Evolutionary conservation across 352 stramenopile genomes (phyloP).

Genomic region (Thalassiosira pacifica): DNA sequence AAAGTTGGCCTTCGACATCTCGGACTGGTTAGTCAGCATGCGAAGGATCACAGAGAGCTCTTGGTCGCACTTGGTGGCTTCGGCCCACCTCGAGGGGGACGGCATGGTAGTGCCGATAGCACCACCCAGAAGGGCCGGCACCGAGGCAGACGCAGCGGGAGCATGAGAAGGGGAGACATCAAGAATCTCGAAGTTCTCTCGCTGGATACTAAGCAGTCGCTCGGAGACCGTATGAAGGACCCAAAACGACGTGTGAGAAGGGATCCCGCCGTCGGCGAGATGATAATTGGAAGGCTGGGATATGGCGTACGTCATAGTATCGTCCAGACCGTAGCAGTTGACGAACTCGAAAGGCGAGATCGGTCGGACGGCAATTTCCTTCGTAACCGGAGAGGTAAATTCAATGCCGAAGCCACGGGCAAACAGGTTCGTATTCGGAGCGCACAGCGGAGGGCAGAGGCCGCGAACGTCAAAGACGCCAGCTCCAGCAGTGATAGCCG

Average conservation of each 20-base stretch:
- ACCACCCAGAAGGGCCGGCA: slow-evolving; percentile 40
- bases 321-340: background rate
- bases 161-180: background rate
- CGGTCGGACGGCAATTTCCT: background rate
- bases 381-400: background rate
- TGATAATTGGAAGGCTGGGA: no score
- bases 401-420: background rate
- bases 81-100: background rate
- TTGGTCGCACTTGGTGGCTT: slow-evolving; percentile 11
- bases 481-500: slow-evolving; percentile 6
- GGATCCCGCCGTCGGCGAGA: no score
- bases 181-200: background rate
- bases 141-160: background rate
- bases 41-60: background rate
- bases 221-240: no score
- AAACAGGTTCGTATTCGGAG: background rate
- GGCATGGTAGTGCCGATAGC: slow-evolving; percentile 20
- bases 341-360: slow-evolving; percentile 13
- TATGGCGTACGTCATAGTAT: no score
- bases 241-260: no score
- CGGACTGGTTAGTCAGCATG: background rate
- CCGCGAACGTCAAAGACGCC: background rate
- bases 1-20: background rate
- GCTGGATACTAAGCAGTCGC: background rate
- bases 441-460: slow-evolving; percentile 12